Evolutionary conservation across 192 early-diverging fungal species (phyloP), one percentile per base, ranked within the genome.

Genomic region (Pilaira anomala): DNA sequence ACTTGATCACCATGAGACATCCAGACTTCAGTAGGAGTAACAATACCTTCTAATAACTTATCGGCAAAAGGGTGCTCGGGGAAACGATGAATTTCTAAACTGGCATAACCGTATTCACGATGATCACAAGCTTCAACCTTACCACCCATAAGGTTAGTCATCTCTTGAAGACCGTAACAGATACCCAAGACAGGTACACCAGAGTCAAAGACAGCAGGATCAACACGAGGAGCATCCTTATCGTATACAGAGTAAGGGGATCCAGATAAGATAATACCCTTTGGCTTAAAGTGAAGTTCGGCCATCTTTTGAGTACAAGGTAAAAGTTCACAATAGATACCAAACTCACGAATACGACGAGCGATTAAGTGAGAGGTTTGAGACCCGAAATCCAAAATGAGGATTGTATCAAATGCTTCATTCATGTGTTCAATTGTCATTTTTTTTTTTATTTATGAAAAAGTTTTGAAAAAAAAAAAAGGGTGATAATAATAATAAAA

Each of bases 301-400:
- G 86, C 77, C 61, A 98, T 87, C 86, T 93, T 94, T 72, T 91
- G 87, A 64, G 94, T 99, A 84, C 97, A 99, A 41, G 97, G 94
- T 48, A 93, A 81, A 62, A 99, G 85, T 83, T 99, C 97, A 83
- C 94, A 97, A 85, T 99, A 99, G 56, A 99, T 92, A 61, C 97
- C 97, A 69, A 91, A 86, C 75, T 97, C 95, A 71, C 97, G 86
- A 70, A 99, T 84, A 59, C 97, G 88, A 39, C 95, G 85, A 44
- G 95, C 92, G 78, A 99, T 96, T 70, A 99, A 85, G 73, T 99
- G 95, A 13, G 95, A 95, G 81, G 96, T 97, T 80, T 99, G 97
- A 30, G 93, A 96, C 66, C 97, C 97, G 86, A 97, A 97, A 82
- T 99, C 97, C 63, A 98, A 83, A 79, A 98, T 98, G 65, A 98